phyloP scores from a whole-genome alignment of 306 rosid species.

The Abrus pulchellus region DNA sequence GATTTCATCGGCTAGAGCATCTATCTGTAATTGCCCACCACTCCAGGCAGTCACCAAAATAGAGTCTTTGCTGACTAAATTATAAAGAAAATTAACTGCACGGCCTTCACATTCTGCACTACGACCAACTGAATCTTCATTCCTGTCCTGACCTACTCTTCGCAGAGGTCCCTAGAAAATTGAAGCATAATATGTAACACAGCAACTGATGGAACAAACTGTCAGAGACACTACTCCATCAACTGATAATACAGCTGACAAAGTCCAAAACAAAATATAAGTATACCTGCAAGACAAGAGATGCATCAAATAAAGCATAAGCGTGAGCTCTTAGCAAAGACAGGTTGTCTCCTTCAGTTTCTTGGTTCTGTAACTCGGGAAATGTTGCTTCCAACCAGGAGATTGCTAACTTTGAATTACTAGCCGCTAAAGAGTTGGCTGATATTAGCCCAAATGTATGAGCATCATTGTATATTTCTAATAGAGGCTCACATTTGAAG shows the following conservation, averaged over 20 bases:
- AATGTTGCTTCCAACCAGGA: constrained; percentile 95
- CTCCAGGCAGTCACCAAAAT: constrained; percentile 94
- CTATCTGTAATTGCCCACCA: constrained; percentile 93
- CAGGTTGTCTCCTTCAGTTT: constrained; percentile 62
- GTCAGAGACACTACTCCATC: constrained; percentile 32
- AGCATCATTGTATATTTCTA: constrained; percentile 83
- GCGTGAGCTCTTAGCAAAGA: constrained; percentile 70
- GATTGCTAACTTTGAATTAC: constrained; percentile 84
- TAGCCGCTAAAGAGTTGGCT: constrained; percentile 67
- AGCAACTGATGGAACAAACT: constrained; percentile 29
- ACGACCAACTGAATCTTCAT: constrained; percentile 66
- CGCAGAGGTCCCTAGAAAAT: constrained; percentile 82
- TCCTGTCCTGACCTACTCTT: constrained; percentile 70
- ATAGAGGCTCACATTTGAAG: constrained; percentile 77
- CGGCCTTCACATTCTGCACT: constrained; percentile 91
- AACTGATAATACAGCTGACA: constrained; percentile 34
- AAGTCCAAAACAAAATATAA: constrained; percentile 36
- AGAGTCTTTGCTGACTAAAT: constrained; percentile 84
- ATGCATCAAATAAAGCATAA: constrained; percentile 84
- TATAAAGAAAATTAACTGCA: constrained; percentile 79
- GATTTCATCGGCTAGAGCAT: constrained; percentile 96
- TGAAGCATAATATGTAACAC: constrained; percentile 35
- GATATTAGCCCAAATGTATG: constrained; percentile 83
- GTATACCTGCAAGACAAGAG: constrained; percentile 86
- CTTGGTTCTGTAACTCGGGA: constrained; percentile 69